Base-by-base conservation (phyloP, 2,329 filamentous ascomycete genomes). In the Trichoderma oligosporum region DNA sequence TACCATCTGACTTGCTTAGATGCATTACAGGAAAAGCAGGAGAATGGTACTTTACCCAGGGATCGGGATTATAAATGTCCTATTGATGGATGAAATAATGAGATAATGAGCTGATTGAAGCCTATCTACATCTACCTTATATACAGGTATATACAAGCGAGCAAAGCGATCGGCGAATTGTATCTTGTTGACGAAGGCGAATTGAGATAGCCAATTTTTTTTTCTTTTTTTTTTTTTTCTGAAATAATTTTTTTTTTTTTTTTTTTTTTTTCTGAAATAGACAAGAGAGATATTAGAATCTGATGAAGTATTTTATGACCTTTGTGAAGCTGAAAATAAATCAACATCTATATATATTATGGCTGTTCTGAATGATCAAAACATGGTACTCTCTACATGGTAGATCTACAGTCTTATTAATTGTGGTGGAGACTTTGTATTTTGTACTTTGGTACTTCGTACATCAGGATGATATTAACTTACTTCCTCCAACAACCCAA, bases 1-100 rank as follows among this genome's bases (percentile, higher is more conserved):
- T 88, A 87, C 65, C 86, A 89, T 72, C 79, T 84, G 67, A 76
- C 74, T 24, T 91, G 86, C 67, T 74, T 89, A 36, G 88, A 93
- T 67, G 79, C 82, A 59, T 70, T 87, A 62, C 82, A 83, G 63
- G 78, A 78, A 31, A 76, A 80, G 60, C 76, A 77, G 56, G 79
- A 78, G 63, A 73, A 72, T 61, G 77, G 74, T 57, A 80, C 73
- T 60, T 72, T 78, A 7, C 73, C 73, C 31, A 76, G 73, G 38
- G 74, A 79, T 62, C 71, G 73, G 61, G 79, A 76, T 66, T 83
- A 81, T 67, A 75, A 73, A 63, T 84, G 82, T 66, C 81, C 81
- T 8, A 78, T 84, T 66, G 81, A 84, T 65, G 80, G 80, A 54
- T 47, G 33, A 57, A 41, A 9, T 9, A 44, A 53, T 18, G 18